Base-by-base conservation (phyloP, 345 rosid genomes). In the Gossypium herbaceum region DNA sequence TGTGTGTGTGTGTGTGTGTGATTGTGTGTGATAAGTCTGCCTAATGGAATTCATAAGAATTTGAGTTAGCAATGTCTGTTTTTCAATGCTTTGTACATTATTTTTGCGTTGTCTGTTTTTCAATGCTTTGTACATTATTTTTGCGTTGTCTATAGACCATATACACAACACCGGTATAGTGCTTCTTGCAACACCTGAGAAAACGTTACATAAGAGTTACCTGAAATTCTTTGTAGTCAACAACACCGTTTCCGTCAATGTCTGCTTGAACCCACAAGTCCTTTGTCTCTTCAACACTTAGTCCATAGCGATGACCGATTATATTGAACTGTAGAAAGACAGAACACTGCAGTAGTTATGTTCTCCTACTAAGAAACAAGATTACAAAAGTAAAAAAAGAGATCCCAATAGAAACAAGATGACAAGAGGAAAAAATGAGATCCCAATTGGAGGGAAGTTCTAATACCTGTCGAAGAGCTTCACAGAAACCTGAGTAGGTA, bases 231-330 rank as follows among this genome's bases (percentile, higher is more conserved):
- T 87, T 86, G 78, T 86, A 86, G 84, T 91, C 92, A 75, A 94
- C 73, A 64, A 87, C 75, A 41, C 88, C 92, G 2, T 91, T 88
- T 60, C 95, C 92, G 78, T 92, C 97, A 24, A 81, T 80, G 82
- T 92, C 97, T 74, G 92, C 97, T 84, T 88, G 97, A 76, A 59
- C 75, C 97, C 98, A 94, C 75, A 94, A 80, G 73, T 92, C 95
- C 74, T 74, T 81, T 12, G 79, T 90, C 87, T 94, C 97, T 79
- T 92, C 89, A 45, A 74, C 87, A 41, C 84, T 86, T 29, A 92
- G 95, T 55, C 97, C 98, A 62, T 90, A 80, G 73, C 78, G 64
- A 20, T 88, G 92, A 77, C 92, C 97, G 5, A 90, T 88, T 80
- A 92, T 80, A 58, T 90, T 85, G 65, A 94, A 92, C 98, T 92